Evolutionary conservation across 2,329 filamentous ascomycete species (phyloP).

Genomic region (Botryotinia narcissicola): DNA sequence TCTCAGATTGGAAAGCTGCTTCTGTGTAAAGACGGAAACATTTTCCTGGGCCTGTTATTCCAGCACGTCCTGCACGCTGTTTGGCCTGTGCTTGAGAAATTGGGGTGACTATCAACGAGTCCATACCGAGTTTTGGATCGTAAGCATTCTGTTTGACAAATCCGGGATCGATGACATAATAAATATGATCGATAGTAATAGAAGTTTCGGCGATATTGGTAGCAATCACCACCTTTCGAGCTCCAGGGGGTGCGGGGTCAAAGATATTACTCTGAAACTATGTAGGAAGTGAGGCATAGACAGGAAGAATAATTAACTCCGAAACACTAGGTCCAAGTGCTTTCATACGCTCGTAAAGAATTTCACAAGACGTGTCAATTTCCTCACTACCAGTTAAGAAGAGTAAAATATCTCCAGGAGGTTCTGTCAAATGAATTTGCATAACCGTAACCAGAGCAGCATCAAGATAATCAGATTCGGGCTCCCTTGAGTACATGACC

Average conservation of each 20-base stretch:
- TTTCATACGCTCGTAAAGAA: conserved; percentile 94
- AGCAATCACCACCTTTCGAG: conserved; percentile 91
- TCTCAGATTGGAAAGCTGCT: conserved; percentile 91
- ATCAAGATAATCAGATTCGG: conserved; percentile 93
- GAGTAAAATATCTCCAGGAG: conserved; percentile 88
- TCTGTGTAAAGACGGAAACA: conserved; percentile 96
- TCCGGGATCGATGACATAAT: conserved; percentile 94
- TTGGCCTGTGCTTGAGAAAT: conserved; percentile 97
- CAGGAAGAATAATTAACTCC: conserved; percentile 86
- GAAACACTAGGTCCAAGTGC: conserved; percentile 86
- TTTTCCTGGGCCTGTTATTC: conserved; percentile 91
- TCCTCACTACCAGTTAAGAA: conserved; percentile 98
- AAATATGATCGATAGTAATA: conserved; percentile 96
- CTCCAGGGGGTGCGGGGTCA: conserved; percentile 82
- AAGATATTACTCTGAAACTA: conserved; percentile 96
- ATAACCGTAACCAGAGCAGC: conserved; percentile 93
- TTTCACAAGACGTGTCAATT: conserved; percentile 92
- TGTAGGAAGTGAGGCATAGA: conserved; percentile 90
- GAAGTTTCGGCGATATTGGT: conserved; percentile 98
- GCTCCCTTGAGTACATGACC: conserved; percentile 90
- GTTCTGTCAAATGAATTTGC: conserved; percentile 95
- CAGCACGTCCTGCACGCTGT: conserved; percentile 87
- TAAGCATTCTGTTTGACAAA: conserved; percentile 98
- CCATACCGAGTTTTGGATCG: conserved; percentile 96
- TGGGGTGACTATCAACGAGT: conserved; percentile 90